Base-by-base conservation (phyloP, 2,329 filamentous ascomycete genomes). In the Elsinoe ampelina region DNA sequence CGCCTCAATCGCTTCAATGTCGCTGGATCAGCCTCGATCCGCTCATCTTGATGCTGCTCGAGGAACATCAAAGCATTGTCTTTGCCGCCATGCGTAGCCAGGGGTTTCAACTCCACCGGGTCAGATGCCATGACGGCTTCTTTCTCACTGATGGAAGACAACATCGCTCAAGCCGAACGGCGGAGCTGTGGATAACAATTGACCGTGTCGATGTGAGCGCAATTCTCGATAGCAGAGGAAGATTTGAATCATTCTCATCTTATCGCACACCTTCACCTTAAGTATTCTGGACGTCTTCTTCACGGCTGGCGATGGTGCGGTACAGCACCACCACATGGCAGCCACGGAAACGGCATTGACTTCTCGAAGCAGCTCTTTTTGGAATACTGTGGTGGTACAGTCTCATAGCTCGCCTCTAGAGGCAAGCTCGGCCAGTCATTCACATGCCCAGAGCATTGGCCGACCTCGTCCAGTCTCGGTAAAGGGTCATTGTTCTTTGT, bases 41-140 rank as follows among this genome's bases (percentile, higher is more conserved):
- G 7, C n/a, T 30, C 50, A n/a, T 26, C 34, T 15, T 15, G 17
- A 20, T 54, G 50, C 50, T 41, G n/a, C 17, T 54, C 50, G 19
- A 54, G 50, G 20, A 54, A 54, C 22, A 41, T 8, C 15, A 54
- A 20, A 12, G 50, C 50, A 41, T 38, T 54, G 35, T 54, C 50
- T 26, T 54, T 54, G 8, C n/a, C 42, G 8, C 38, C n/a, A 11
- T 41, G 26, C 7, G 26, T 30, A 7, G 26, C 38, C 1, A 41
- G 17, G 5, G 13, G 5, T n/a, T 34, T 50, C 30, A 50, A 35
- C 4, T 50, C 45, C 11, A 50, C 13, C n/a, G 45, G 13, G 10
- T 35, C 45, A 35, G 12, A 15, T 2, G 26, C 26, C 5, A 13
- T 13, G n/a, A 35, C 8, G 10, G 15, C 13, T 8, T 15, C 5